phyloP scores from a whole-genome alignment of 2,329 filamentous ascomycete genomes.

The Tetracladium maxilliforme region DNA sequence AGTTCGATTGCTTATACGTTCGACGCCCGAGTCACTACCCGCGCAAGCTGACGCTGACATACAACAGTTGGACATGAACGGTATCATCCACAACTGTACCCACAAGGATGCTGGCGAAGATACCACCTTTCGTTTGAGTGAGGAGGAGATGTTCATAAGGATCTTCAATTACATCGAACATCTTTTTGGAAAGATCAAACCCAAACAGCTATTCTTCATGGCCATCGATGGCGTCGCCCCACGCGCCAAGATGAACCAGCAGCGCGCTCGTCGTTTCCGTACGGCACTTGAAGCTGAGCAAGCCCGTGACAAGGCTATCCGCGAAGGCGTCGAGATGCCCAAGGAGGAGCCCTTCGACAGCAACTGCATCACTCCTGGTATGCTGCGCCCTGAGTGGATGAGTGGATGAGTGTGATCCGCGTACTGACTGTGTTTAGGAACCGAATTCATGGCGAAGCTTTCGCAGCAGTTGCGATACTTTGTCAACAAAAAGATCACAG shows the following conservation, averaged over 20 bases:
- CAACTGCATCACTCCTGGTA: slow-evolving; percentile 93
- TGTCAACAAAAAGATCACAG: slow-evolving; percentile 95
- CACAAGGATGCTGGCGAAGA: slow-evolving; percentile 94
- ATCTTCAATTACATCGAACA: slow-evolving; percentile 99
- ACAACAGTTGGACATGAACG: slow-evolving; percentile 80
- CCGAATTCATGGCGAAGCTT: slow-evolving; percentile 94
- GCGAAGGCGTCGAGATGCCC: slow-evolving; percentile 80
- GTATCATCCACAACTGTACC: slow-evolving; percentile 98
- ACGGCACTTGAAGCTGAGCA: slow-evolving; percentile 84
- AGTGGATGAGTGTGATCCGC: too few relatives aligned
- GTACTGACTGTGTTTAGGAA: slow-evolving; percentile 28
- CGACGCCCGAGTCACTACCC: slow-evolving; percentile 12
- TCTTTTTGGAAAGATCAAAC: slow-evolving; percentile 96
- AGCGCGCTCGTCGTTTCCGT: slow-evolving; percentile 85
- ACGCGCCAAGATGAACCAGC: slow-evolving; percentile 99
- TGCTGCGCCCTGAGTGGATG: neutral
- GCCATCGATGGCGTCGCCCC: slow-evolving; percentile 96
- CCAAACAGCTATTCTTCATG: slow-evolving; percentile 98
- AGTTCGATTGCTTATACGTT: slow-evolving; percentile 94
- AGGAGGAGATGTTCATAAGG: slow-evolving; percentile 98
- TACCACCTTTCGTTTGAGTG: slow-evolving; percentile 79
- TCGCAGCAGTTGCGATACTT: slow-evolving; percentile 94
- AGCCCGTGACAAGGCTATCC: slow-evolving; percentile 82
- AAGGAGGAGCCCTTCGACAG: slow-evolving; percentile 95
- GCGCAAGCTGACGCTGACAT: slow-evolving; percentile 1